Base-by-base conservation (phyloP, 805 yeast species). In the Ogataea kodamae region DNA sequence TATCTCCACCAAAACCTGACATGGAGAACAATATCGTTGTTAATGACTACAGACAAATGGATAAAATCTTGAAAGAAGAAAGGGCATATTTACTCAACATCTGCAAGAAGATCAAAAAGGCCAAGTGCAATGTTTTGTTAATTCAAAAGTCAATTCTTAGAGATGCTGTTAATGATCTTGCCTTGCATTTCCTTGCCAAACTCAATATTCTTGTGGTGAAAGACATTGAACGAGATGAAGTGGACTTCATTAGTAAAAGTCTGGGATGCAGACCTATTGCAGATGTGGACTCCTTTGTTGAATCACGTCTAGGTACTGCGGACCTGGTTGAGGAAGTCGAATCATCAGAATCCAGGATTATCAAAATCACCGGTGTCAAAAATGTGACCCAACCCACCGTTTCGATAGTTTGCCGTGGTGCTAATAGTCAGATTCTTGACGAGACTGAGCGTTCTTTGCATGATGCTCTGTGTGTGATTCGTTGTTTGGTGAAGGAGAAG, bases 41-140 rank as follows among this genome's bases (percentile, higher is more conserved):
- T 35, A 92, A 85, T 57, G 99, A 92, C 62, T 92, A 92, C 68
- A 78, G 98, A 64, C 98, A 92, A 65, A 92, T 92, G 99, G 99
- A 92, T 64, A 92, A 90, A 67, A 92, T 92, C 50, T 71, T 92
- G 57, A 92, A 94, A 58, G 99, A 92, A 65, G 98, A 92, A 70
- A 81, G 99, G 59, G 92, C 96, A 18, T 92, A 92, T 59, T 67
- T 92, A 55, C 74, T 92, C 57, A 90, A 90, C 61, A 84, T 92
- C 58, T 89, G 96, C 70, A 92, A 92, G 64, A 87, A 86, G 59
- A 87, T 92, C 65, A 92, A 94, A 59, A 92, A 92, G 72, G 82
- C 97, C 46, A 92, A 89, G 64, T 92, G 98, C 70, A 89, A 89
- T 50, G 96, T 88, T 37, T 61, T 88, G 48, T 68, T 88, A 52